Conservation (phyloP, 306 rosid genomes). For the Morella rubra region DNA sequence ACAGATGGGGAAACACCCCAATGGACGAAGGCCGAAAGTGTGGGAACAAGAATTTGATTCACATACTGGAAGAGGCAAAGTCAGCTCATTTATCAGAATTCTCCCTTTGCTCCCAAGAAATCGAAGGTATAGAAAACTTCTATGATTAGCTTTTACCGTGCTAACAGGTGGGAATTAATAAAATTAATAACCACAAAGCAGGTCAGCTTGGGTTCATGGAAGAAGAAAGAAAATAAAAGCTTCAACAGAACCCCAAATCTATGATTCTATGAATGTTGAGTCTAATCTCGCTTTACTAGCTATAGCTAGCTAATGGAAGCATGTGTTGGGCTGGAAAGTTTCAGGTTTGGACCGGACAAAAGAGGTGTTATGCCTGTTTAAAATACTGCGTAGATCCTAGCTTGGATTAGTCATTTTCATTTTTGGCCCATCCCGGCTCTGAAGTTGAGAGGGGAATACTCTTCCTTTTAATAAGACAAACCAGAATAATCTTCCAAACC, state of each 20-base stretch:
- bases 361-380: neutral
- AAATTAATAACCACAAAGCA: neutral
- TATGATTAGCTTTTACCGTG: neutral
- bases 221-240: neutral
- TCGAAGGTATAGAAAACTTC: conserved; percentile 46
- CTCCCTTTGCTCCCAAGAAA: conserved; percentile 41
- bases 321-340: neutral
- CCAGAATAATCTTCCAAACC: neutral
- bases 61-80: conserved; percentile 79
- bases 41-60: conserved; percentile 79
- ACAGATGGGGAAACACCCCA: conserved; percentile 97
- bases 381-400: neutral
- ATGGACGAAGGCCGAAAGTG: conserved; percentile 76
- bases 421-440: neutral
- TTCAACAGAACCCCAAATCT: neutral
- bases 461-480: neutral
- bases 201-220: neutral
- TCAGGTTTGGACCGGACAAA: neutral
- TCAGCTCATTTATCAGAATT: conserved; percentile 55
- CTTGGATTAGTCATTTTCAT: neutral
- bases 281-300: neutral
- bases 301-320: neutral
- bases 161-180: neutral
- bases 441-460: neutral
- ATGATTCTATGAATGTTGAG: neutral